Conservation (phyloP, 345 rosid genomes). For the Noccaea bulbosa region DNA sequence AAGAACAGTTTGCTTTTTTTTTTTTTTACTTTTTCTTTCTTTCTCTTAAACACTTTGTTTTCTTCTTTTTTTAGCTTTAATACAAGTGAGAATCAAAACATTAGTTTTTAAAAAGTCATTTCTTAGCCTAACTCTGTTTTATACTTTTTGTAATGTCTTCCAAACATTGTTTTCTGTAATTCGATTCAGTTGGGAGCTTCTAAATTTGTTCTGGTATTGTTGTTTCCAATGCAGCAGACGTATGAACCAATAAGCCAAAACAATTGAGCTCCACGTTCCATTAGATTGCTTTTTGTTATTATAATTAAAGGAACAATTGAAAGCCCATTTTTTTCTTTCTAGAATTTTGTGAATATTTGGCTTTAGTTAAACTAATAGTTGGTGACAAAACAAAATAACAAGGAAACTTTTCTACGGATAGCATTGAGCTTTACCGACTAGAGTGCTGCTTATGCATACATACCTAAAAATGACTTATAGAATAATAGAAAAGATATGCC, state of each 20-base stretch:
- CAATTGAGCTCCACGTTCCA: neutral
- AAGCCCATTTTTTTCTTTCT: neutral
- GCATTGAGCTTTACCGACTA: slow-evolving; percentile 13
- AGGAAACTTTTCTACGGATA: neutral
- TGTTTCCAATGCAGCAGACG: slow-evolving; percentile 16
- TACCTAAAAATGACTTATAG: slow-evolving; percentile 21
- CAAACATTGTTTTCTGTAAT: slow-evolving; percentile 2
- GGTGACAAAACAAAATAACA: neutral
- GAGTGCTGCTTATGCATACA: slow-evolving; percentile 17
- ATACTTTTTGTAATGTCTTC: neutral
- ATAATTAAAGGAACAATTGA: neutral
- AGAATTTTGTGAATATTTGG: slow-evolving; percentile 9
- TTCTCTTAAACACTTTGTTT: neutral
- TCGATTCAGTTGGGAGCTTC: neutral
- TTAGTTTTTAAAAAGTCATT: neutral
- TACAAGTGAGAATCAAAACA: slow-evolving; percentile 5
- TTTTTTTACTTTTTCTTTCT: neutral
- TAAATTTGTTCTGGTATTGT: slow-evolving; percentile 3
- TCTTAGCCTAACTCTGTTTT: slow-evolving; percentile 7
- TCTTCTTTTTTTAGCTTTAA: neutral
- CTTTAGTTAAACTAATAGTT: slow-evolving; percentile 2
- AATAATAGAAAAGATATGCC: slow-evolving; percentile 22
- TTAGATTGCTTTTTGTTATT: neutral
- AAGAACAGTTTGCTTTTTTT: slow-evolving; percentile 29
- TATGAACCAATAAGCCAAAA: slow-evolving; percentile 3